These are phyloP conservation scores for Curvularia sp. DNA, from an alignment of 2,329 filamentous ascomycete genomes.

Conservation along the genomic window DNA sequence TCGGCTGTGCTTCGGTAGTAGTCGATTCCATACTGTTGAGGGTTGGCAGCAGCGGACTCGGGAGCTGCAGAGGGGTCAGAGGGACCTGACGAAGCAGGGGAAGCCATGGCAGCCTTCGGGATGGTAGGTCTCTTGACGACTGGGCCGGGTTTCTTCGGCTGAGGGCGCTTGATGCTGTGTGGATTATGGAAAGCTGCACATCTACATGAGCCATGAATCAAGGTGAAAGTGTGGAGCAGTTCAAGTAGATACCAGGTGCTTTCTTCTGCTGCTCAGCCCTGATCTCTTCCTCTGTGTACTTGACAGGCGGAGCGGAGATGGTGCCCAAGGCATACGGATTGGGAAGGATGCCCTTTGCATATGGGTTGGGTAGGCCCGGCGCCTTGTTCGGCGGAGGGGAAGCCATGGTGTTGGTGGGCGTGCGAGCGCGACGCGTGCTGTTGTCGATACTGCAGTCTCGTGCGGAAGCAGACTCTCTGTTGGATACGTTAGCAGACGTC, in stretches of 20 bases:
- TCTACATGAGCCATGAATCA: conserved; percentile 39
- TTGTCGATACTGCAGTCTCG: neutral
- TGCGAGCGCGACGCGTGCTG: conserved; percentile 17
- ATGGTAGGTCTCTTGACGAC: conserved; percentile 32
- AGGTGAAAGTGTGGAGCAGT: conserved; percentile 26
- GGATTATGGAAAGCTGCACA: conserved; percentile 44
- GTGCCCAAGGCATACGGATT: conserved; percentile 40
- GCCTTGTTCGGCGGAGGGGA: conserved; percentile 35
- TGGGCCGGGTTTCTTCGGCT: conserved; percentile 36
- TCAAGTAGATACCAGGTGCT: conserved; percentile 44
- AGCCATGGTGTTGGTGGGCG: conserved; percentile 30
- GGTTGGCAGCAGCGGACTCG: conserved; percentile 17
- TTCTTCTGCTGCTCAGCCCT: conserved; percentile 43
- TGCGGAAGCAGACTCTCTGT: neutral
- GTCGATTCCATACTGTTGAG: conserved; percentile 36
- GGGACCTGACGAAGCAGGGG: conserved; percentile 13
- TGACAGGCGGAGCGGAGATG: conserved; percentile 40
- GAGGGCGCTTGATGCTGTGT: conserved; percentile 44
- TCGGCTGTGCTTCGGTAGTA: conserved; percentile 81
- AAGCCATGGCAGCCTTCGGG: conserved; percentile 20
- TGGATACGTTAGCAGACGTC: neutral
- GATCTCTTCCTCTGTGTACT: conserved; percentile 39
- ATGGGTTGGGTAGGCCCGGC: conserved; percentile 37
- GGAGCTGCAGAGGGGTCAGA: conserved; percentile 18
- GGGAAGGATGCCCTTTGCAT: conserved; percentile 33